A percentile compares a stretch with the other conserved stretches of the same genome.
Conservation (phyloP, 2,329 filamentous ascomycete genomes). For the Ophioceras dolichostomum region DNA sequence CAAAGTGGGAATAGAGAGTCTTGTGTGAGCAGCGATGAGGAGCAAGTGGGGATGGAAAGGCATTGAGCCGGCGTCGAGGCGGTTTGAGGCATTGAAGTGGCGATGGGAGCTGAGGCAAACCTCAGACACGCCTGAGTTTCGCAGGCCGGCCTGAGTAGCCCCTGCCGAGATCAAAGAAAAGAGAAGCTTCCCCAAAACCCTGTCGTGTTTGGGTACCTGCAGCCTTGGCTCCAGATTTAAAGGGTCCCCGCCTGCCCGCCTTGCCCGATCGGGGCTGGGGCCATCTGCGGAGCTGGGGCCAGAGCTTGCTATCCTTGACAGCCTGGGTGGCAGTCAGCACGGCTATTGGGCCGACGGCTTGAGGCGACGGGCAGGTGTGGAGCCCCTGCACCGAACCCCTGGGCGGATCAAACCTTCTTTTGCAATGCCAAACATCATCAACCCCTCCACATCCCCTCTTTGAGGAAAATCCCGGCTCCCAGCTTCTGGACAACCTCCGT, state of each 20-base stretch:
- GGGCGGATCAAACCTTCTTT: conserved; percentile 3
- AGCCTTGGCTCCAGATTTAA: not conserved
- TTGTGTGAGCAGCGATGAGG: not conserved
- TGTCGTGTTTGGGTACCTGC: conserved; percentile 2
- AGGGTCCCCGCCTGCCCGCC: not conserved
- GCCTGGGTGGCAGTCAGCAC: too few relatives aligned
- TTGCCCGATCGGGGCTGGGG: conserved; percentile 1
- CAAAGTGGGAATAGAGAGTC: too few relatives aligned
- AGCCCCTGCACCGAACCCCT: too few relatives aligned
- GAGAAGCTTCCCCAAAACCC: too few relatives aligned
- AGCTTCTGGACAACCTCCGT: too few relatives aligned
- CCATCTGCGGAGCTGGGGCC: not conserved
- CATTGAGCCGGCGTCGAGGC: conserved; percentile 13
- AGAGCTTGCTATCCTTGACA: not conserved
- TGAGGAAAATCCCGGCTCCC: not conserved
- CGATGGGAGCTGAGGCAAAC: conserved; percentile 19
- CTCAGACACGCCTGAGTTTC: conserved; percentile 21
- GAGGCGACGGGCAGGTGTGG: too few relatives aligned
- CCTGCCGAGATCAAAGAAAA: conserved; percentile 4
- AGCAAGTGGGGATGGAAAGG: conserved; percentile 11
- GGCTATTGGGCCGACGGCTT: too few relatives aligned
- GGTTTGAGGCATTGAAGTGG: conserved; percentile 14
- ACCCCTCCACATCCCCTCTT: too few relatives aligned
- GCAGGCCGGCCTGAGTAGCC: conserved; percentile 6
- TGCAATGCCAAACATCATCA: conserved; percentile 1